phyloP scores from a whole-genome alignment of 371 early-diverging fungal species.

The Mucor irregularis region DNA sequence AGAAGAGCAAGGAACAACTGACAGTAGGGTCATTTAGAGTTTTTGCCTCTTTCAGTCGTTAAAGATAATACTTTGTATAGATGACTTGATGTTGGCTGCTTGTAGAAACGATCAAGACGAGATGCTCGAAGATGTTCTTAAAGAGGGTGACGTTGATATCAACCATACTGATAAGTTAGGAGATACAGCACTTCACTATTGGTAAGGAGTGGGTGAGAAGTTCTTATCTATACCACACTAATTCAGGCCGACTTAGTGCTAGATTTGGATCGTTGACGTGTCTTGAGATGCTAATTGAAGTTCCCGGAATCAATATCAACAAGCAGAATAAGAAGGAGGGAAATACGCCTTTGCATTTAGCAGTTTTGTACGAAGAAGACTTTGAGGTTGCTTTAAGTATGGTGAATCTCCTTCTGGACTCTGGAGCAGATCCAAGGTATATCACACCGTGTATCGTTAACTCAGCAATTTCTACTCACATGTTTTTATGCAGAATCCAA shows the following conservation, averaged over 20 bases:
- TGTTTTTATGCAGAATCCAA: slow-evolving; percentile 19
- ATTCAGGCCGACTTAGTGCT: slow-evolving; percentile 39
- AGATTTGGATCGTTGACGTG: slow-evolving; percentile 58
- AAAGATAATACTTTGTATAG: no score
- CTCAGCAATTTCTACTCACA: no score
- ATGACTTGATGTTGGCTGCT: slow-evolving; percentile 60
- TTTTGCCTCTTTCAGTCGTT: not conserved
- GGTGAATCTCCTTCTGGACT: slow-evolving; percentile 51
- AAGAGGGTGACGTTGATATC: slow-evolving; percentile 44
- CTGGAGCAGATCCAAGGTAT: slow-evolving; percentile 59
- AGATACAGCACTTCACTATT: slow-evolving; percentile 65
- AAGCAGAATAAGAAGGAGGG: slow-evolving; percentile 48
- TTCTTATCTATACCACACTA: no score
- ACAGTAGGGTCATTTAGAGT: slow-evolving; percentile 1
- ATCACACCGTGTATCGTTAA: no score
- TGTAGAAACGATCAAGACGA: slow-evolving; percentile 65
- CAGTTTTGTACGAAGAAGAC: slow-evolving; percentile 54
- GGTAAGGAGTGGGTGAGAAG: slow-evolving; percentile 39
- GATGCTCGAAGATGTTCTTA: slow-evolving; percentile 48
- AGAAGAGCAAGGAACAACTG: slow-evolving; percentile 12
- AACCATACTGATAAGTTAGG: slow-evolving; percentile 64
- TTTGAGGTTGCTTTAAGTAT: slow-evolving; percentile 55
- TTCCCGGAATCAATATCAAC: slow-evolving; percentile 53
- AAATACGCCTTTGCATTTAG: slow-evolving; percentile 69
- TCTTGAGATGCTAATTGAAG: slow-evolving; percentile 50